Conservation (phyloP, 148 eudicot genomes). For the Rhododendron williamsianum region DNA sequence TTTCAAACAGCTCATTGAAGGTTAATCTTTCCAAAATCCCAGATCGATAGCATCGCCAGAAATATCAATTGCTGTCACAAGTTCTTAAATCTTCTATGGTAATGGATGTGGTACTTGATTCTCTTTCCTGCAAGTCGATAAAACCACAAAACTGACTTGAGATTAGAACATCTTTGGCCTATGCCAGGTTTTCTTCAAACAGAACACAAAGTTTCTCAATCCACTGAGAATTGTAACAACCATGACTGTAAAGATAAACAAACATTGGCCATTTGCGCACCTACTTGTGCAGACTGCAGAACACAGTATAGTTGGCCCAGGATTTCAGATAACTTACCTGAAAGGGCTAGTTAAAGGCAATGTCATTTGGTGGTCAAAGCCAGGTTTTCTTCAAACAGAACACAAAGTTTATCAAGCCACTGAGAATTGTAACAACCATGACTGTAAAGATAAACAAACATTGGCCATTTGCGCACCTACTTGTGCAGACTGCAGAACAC, state of each 20-base stretch:
- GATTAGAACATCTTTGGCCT: neutral
- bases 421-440: neutral
- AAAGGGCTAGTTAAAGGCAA: neutral
- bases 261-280: neutral
- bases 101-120: neutral
- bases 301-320: neutral
- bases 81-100: neutral
- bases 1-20: neutral
- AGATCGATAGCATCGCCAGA: neutral
- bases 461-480: neutral
- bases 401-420: constrained; percentile 1
- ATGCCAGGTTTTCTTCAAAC: neutral
- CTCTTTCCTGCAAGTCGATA: neutral
- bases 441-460: neutral
- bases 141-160: neutral
- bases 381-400: neutral
- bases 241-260: neutral
- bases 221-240: neutral
- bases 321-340: neutral
- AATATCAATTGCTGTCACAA: neutral
- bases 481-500: neutral
- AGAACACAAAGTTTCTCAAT: constrained; percentile 1
- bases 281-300: neutral
- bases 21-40: neutral
- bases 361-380: neutral